Conservation (phyloP, 2,329 filamentous ascomycete genomes). For the Alternaria triticimaculans region DNA sequence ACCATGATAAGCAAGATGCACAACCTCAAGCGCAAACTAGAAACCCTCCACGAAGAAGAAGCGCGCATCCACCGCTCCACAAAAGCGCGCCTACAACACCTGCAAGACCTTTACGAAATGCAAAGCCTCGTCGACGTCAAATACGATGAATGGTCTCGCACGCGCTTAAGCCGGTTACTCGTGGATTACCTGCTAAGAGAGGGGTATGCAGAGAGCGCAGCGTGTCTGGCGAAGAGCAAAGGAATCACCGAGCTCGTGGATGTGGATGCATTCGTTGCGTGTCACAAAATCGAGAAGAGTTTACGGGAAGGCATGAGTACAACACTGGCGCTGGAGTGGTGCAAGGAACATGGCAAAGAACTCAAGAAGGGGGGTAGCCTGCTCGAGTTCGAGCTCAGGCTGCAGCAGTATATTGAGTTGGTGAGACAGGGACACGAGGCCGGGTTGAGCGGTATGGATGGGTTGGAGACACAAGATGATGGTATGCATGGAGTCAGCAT, state of each 20-base stretch:
- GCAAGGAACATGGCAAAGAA: slow-evolving; percentile 89
- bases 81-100: slow-evolving; percentile 77
- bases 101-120: slow-evolving; percentile 81
- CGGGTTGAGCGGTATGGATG: slow-evolving; percentile 32
- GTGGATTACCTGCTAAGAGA: slow-evolving; percentile 91
- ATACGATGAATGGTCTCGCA: slow-evolving; percentile 89
- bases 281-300: slow-evolving; percentile 77
- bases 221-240: slow-evolving; percentile 75
- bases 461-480: slow-evolving; percentile 27
- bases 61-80: slow-evolving; percentile 75
- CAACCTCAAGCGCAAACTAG: slow-evolving; percentile 85
- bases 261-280: slow-evolving; percentile 83
- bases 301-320: slow-evolving; percentile 71
- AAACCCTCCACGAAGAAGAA: slow-evolving; percentile 79
- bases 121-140: slow-evolving; percentile 86
- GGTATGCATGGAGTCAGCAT: slow-evolving; percentile 72
- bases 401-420: slow-evolving; percentile 95
- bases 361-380: slow-evolving; percentile 87
- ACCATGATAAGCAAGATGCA: slow-evolving; percentile 85
- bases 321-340: slow-evolving; percentile 85
- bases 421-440: slow-evolving; percentile 65
- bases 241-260: slow-evolving; percentile 84
- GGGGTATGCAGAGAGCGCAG: slow-evolving; percentile 81
- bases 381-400: slow-evolving; percentile 89
- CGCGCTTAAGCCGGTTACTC: slow-evolving; percentile 79